phyloP scores from a whole-genome alignment of 202 grass and related monocot genomes.

The Brachypodium distachyon region DNA sequence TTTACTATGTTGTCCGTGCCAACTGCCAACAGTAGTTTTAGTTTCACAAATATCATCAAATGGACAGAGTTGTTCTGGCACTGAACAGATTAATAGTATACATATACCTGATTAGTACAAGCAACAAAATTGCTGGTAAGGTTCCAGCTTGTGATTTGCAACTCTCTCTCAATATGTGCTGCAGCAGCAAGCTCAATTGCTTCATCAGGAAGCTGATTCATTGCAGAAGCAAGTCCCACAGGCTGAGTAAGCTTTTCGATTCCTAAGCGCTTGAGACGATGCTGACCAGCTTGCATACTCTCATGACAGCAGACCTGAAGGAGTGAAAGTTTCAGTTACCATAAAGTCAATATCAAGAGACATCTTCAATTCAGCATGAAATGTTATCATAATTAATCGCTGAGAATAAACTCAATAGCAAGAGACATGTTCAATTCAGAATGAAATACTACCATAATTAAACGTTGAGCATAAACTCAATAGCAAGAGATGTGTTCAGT shows the following conservation, averaged over 20 bases:
- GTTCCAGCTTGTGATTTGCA: constrained; percentile 96
- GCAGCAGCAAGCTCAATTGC: constrained; percentile 90
- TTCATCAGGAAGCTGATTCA: constrained; percentile 93
- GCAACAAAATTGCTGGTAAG: constrained; percentile 98
- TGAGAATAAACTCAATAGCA: constrained; percentile 5
- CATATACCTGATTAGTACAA: constrained; percentile 79
- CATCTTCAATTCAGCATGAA: background rate
- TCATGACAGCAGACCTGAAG: constrained; percentile 90
- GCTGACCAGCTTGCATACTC: constrained; percentile 90
- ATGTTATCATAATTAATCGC: background rate
- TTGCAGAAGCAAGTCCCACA: constrained; percentile 68
- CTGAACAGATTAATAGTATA: background rate
- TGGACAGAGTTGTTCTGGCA: background rate
- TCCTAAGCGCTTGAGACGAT: constrained; percentile 84
- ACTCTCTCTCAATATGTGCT: constrained; percentile 87
- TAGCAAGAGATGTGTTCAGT: background rate
- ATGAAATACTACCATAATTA: background rate
- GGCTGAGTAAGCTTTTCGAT: constrained; percentile 71
- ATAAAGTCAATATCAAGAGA: constrained; percentile 13
- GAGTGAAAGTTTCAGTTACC: background rate
- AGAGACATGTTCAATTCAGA: background rate
- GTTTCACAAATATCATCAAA: background rate
- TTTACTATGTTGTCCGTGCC: background rate
- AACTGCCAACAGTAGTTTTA: background rate
- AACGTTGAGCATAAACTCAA: background rate